Conservation (phyloP, 257 asterid genomes). For the Solanum boliviense region DNA sequence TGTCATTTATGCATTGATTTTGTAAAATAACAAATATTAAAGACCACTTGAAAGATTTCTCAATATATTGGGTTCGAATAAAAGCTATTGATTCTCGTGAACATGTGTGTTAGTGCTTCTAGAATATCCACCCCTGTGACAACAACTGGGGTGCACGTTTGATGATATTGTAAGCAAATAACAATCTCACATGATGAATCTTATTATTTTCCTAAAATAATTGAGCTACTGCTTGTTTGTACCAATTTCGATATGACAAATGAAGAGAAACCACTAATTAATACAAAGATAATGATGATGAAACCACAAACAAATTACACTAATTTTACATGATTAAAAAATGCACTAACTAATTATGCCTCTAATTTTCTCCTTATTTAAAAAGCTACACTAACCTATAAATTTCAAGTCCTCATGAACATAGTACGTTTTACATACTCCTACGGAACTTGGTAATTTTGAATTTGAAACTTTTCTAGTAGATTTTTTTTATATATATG, state of each 20-base stretch:
- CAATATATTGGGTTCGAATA: accelerated
- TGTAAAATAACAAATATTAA: too few species aligned
- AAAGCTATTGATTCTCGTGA: neutral
- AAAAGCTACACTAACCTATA: neutral
- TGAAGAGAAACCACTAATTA: neutral
- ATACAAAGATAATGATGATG: neutral
- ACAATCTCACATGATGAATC: neutral
- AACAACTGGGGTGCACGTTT: neutral
- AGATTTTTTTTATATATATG: neutral
- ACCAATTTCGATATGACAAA: neutral
- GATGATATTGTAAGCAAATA: neutral
- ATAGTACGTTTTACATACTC: neutral
- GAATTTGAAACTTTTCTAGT: neutral
- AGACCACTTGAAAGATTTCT: neutral
- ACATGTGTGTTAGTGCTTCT: neutral
- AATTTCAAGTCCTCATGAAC: neutral
- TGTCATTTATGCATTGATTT: too few species aligned
- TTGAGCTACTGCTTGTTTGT: neutral
- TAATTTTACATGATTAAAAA: neutral
- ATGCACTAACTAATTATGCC: neutral
- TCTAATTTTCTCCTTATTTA: neutral
- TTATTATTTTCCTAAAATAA: neutral
- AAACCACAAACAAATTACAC: neutral
- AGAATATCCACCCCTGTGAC: neutral
- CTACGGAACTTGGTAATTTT: neutral